Base-by-base conservation (phyloP, 805 yeast genomes). In the Sugiyamaella chiloensis region DNA sequence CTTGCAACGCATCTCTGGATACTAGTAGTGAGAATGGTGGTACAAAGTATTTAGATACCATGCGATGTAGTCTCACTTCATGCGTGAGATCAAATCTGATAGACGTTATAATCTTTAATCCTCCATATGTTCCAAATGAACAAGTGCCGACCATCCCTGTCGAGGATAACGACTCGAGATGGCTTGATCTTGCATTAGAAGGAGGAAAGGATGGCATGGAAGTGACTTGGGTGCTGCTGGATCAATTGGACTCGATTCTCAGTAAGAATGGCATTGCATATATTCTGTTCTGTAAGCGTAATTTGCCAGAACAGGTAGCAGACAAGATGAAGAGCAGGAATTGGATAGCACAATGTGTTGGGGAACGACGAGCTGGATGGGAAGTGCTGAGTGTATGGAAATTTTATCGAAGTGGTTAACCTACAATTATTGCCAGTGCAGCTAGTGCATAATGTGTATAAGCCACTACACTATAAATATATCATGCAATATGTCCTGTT, bases 41-140 rank as follows among this genome's bases (percentile, higher is more conserved):
- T 4, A 31, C 51, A 19, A 40, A 44, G 31, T 61, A 58, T 41
- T 54, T 79, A 14, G 86, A 80, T 31, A 54, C 72, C 0, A 47
- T 83, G 1, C 86, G 85, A 50, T 74, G 81, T 61, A 77, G 78
- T 58, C 65, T 89, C 24, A 75, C 85, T 0, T 57, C 73, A 7
- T 71, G 79, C 2, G 52, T 88, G 7, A 62, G 75, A 9, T 59
- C 60, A 0, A 56, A 72, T 1, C 43, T 67, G 3, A 73, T 89
- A 1, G 98, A 93, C 59, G 48, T 91, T 0, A 68, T 93, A 19
- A 72, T 93, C 0, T 93, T 93, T 67, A 93, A 93, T 60, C 99
- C 99, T 0, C 99, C 99, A 0, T 93, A 93, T 61, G 99, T 93
- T 1, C 99, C 99, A 0, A 87, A 91, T 1, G 89, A 81, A 50